A percentile compares a stretch with the other conserved stretches of the same genome.
Conservation (phyloP, 129 eudicot genomes). For the Artemisia argyi region DNA sequence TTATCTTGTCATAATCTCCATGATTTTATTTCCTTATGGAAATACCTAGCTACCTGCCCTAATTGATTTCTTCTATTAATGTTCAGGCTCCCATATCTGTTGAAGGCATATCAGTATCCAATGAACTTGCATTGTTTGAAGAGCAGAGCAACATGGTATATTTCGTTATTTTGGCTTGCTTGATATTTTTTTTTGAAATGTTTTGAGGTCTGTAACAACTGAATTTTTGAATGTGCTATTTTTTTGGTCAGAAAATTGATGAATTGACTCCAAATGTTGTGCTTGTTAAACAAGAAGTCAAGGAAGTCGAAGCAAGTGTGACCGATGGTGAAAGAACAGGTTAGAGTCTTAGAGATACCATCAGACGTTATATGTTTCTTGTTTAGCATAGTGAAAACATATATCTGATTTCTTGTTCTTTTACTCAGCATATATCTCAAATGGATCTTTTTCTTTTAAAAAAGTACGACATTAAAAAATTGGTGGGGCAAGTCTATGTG, state of each 20-base stretch:
- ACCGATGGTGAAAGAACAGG: constrained; percentile 28
- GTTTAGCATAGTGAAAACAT: no score
- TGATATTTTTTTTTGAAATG: not conserved
- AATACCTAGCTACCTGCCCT: no score
- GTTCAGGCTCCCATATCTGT: not conserved
- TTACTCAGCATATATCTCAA: no score
- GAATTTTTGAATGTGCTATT: not conserved
- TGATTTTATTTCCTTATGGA: no score
- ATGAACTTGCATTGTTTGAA: constrained; percentile 25
- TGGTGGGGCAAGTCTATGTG: not conserved
- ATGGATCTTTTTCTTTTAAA: no score
- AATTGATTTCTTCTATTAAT: not conserved
- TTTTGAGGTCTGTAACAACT: not conserved
- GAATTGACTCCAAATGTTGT: constrained; percentile 5
- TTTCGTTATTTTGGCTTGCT: not conserved
- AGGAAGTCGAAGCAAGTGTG: constrained; percentile 26
- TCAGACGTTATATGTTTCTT: not conserved
- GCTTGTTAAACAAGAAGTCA: constrained; percentile 26
- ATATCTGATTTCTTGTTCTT: no score
- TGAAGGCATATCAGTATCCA: constrained; percentile 14
- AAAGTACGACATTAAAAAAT: not conserved
- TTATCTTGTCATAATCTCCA: no score
- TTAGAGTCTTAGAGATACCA: constrained; percentile 2
- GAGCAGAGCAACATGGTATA: constrained; percentile 32
- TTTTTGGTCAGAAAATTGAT: constrained; percentile 35